Conservation (phyloP, 75 land plant genomes). For the Larix kaempferi region DNA sequence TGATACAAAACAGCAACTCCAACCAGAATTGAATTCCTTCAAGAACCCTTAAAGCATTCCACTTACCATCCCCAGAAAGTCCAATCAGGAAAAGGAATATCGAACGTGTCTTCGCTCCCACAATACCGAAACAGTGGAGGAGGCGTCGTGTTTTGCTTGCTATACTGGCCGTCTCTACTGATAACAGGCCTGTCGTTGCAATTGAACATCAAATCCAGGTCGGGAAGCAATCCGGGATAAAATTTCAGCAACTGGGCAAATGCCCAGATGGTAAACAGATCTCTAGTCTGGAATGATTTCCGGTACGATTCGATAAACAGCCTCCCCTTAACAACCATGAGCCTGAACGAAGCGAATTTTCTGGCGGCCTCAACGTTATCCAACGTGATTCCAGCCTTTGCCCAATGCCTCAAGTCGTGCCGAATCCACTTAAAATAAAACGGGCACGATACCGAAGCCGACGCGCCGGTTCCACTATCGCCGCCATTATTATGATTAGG, state of each 20-base stretch:
- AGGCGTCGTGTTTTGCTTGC: conserved; percentile 16
- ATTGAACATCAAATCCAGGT: conserved; percentile 63
- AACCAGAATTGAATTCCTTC: too few relatives aligned
- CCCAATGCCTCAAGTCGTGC: conserved; percentile 63
- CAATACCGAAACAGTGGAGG: conserved; percentile 70
- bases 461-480: too few relatives aligned
- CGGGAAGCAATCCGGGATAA: conserved; percentile 60
- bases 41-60: too few relatives aligned
- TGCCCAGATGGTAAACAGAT: conserved; percentile 56
- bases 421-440: conserved; percentile 67
- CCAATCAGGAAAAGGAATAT: conserved; percentile 79
- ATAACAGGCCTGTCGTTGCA: conserved; percentile 51
- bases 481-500: background rate
- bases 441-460: conserved; percentile 30
- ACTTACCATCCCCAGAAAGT: conserved; percentile 82
- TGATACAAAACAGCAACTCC: too few relatives aligned
- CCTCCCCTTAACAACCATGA: conserved; percentile 38
- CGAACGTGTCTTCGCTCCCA: conserved; percentile 28
- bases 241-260: conserved; percentile 46
- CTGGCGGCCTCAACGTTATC: conserved; percentile 39
- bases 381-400: conserved; percentile 34
- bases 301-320: conserved; percentile 32
- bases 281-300: conserved; percentile 51
- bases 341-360: conserved; percentile 29
- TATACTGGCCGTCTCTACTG: background rate